Percentiles rank a stretch among this genome's conserved stretches.
phyloP scores from a whole-genome alignment of 805 yeast species.

The Kurtzmaniella cleridarum region DNA sequence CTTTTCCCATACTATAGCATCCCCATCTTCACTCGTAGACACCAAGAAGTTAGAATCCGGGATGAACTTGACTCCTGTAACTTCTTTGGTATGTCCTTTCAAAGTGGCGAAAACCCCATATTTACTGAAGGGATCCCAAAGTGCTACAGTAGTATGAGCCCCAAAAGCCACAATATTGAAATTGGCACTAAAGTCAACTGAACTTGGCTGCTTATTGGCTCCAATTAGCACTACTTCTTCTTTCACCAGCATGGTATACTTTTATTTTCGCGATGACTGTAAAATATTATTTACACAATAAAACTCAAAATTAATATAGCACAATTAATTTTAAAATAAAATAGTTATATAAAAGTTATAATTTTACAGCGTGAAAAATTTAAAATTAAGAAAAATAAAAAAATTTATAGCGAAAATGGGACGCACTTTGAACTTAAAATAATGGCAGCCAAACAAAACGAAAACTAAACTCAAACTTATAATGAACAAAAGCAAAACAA shows the following conservation, averaged over 20 bases:
- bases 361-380: too few relatives aligned
- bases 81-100: slow-evolving; percentile 55
- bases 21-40: slow-evolving; percentile 65
- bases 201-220: slow-evolving; percentile 62
- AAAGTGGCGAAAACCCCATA: slow-evolving; percentile 51
- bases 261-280: neutral
- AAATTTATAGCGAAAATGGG: too few relatives aligned
- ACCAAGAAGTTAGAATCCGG: slow-evolving; percentile 43
- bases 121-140: slow-evolving; percentile 56
- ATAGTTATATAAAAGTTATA: too few relatives aligned
- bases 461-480: too few relatives aligned
- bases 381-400: too few relatives aligned
- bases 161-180: slow-evolving; percentile 59
- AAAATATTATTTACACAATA: neutral
- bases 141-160: slow-evolving; percentile 58
- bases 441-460: too few relatives aligned
- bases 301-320: too few relatives aligned
- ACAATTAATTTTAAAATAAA: too few relatives aligned
- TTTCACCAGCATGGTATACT: slow-evolving; percentile 6
- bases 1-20: slow-evolving; percentile 55
- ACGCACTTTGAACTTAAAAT: too few relatives aligned
- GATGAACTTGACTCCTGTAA: slow-evolving; percentile 58
- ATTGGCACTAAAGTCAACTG: slow-evolving; percentile 44
- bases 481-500: too few relatives aligned
- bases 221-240: slow-evolving; percentile 65